A percentile compares a stretch with the other conserved stretches of the same genome.
These are phyloP conservation scores for Amanita phalloides DNA, from an alignment of 768 basidiomycete species.

Conservation along the genomic window DNA sequence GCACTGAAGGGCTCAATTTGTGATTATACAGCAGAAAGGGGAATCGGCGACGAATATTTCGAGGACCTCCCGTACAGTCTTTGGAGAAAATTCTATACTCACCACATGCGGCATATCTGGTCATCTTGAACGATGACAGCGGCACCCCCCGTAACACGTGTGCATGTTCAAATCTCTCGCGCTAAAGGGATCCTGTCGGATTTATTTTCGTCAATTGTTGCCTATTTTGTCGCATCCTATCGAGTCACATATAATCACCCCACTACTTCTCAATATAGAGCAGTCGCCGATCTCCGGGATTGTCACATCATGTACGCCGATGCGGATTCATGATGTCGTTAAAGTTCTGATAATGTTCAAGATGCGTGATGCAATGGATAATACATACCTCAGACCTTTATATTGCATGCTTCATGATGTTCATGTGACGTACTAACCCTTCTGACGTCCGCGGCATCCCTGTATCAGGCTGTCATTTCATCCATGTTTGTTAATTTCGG, in stretches of 20 bases:
- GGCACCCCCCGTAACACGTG: neutral
- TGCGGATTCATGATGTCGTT: constrained; percentile 4
- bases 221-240: neutral
- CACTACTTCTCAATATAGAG: constrained; percentile 1
- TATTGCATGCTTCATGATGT: neutral
- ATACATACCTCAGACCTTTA: neutral
- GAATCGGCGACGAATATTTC: neutral
- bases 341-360: constrained; percentile 6
- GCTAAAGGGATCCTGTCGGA: neutral
- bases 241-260: neutral
- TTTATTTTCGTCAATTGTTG: neutral
- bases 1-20: neutral
- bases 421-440: neutral
- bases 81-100: neutral
- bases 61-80: neutral
- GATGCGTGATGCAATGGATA: neutral
- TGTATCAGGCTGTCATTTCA: neutral
- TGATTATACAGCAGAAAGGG: neutral
- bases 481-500: neutral
- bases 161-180: neutral
- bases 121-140: neutral
- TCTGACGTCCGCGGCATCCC: neutral
- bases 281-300: constrained; percentile 2
- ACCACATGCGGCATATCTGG: neutral
- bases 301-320: neutral